These are phyloP conservation scores for Rhododendron vialii DNA, from an alignment of 148 eudicot species.

Conservation along the genomic window DNA sequence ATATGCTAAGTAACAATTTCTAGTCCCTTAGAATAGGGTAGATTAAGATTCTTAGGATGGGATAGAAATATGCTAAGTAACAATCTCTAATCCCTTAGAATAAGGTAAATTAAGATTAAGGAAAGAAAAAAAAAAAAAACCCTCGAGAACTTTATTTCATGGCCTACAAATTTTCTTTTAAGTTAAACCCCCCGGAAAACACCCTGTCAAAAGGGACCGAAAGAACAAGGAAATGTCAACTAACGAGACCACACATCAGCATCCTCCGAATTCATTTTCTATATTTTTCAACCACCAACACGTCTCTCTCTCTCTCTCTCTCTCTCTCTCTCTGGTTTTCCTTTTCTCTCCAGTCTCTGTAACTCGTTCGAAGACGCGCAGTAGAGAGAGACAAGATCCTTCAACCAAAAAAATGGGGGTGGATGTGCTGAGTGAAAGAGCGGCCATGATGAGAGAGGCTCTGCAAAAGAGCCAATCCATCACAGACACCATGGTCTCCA, in stretches of 20 bases:
- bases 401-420: constrained; percentile 11
- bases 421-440: constrained; percentile 55
- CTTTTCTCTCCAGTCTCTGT: background rate
- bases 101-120: too few relatives aligned
- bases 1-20: too few relatives aligned
- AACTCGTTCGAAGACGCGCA: background rate
- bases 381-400: background rate
- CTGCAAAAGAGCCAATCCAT: constrained; percentile 59
- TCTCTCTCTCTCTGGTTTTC: background rate
- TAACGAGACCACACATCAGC: background rate
- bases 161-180: too few relatives aligned
- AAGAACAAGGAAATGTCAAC: background rate
- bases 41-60: too few relatives aligned
- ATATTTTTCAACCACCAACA: background rate
- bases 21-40: too few relatives aligned
- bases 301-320: background rate
- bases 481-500: constrained; percentile 58
- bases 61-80: too few relatives aligned
- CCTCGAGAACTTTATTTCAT: too few relatives aligned
- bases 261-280: background rate
- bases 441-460: constrained; percentile 49
- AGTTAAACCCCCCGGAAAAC: background rate
- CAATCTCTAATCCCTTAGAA: too few relatives aligned
- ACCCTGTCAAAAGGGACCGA: background rate
- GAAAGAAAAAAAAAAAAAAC: too few relatives aligned